Evolutionary conservation across 345 rosid species (phyloP).

Genomic region (Rhizophora apiculata): DNA sequence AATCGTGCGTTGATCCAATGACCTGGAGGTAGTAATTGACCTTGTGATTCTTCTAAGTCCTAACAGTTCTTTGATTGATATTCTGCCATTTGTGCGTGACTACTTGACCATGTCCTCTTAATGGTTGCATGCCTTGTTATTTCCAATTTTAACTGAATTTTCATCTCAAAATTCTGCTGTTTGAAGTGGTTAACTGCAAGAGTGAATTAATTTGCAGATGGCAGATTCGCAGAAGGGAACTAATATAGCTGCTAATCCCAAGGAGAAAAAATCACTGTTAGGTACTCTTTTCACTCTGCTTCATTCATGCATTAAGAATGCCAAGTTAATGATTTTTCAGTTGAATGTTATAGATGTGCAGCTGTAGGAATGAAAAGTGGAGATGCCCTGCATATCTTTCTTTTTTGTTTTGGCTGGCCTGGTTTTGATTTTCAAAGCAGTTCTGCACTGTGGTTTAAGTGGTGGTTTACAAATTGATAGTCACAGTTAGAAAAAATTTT

Average conservation of each 20-base stretch:
- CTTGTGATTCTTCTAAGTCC: too few species aligned
- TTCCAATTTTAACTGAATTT: not conserved
- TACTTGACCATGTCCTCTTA: not conserved
- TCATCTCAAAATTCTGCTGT: not conserved
- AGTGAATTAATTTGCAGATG: slow-evolving; percentile 14
- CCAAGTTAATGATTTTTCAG: not conserved
- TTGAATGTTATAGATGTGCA: not conserved
- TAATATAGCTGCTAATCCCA: slow-evolving; percentile 9
- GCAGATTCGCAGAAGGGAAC: slow-evolving; percentile 15
- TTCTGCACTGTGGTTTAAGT: too few species aligned
- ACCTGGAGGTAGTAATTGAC: too few species aligned
- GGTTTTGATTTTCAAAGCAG: too few species aligned
- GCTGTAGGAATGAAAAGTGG: not conserved
- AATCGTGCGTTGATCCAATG: too few species aligned
- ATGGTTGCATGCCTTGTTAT: not conserved
- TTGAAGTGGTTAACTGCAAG: not conserved
- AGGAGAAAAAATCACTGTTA: slow-evolving; percentile 22
- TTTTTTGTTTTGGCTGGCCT: not conserved
- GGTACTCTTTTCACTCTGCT: slow-evolving; percentile 16
- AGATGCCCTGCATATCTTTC: not conserved
- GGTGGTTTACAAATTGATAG: too few species aligned
- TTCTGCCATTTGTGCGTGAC: not conserved
- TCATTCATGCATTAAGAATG: not conserved
- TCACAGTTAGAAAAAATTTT: too few species aligned
- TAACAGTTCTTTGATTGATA: not conserved